Evolutionary conservation across 108 stramenopile species (phyloP).

Genomic region (Fragilaria crotonensis): DNA sequence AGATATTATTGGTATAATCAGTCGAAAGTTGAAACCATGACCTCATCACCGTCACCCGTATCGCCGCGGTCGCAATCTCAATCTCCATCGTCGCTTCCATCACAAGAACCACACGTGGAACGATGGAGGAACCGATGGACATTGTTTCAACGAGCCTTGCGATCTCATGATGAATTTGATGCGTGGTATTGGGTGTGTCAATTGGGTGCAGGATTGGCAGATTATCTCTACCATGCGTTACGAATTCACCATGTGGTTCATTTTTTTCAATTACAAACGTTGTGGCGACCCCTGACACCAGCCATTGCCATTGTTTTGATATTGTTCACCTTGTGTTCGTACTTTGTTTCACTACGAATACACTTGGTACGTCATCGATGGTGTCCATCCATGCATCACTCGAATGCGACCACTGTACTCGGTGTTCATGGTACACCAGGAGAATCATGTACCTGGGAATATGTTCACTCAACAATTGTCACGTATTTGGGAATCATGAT

Average conservation of each 20-base stretch:
- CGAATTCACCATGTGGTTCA: neutral
- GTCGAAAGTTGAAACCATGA: no score
- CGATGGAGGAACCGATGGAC: conserved; percentile 43
- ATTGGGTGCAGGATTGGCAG: conserved; percentile 14
- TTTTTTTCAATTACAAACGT: conserved; percentile 16
- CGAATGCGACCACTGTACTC: no score
- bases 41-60: no score
- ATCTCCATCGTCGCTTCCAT: no score
- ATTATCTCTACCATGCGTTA: conserved; percentile 3
- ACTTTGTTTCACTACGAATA: conserved; percentile 18
- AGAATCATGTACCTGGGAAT: conserved; percentile 16
- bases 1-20: no score
- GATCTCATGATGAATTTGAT: conserved; percentile 55
- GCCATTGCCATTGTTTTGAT: conserved; percentile 24
- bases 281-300: conserved; percentile 24
- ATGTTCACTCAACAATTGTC: conserved; percentile 35
- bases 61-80: no score
- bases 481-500: conserved; percentile 51
- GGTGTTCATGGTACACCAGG: neutral
- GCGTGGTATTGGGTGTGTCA: conserved; percentile 53
- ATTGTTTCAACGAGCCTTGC: conserved; percentile 48
- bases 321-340: conserved; percentile 10
- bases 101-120: no score
- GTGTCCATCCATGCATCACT: no score
- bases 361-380: conserved; percentile 31